phyloP scores from a whole-genome alignment of 1,139 yeast species.

The Groenewaldozyma sp. region DNA sequence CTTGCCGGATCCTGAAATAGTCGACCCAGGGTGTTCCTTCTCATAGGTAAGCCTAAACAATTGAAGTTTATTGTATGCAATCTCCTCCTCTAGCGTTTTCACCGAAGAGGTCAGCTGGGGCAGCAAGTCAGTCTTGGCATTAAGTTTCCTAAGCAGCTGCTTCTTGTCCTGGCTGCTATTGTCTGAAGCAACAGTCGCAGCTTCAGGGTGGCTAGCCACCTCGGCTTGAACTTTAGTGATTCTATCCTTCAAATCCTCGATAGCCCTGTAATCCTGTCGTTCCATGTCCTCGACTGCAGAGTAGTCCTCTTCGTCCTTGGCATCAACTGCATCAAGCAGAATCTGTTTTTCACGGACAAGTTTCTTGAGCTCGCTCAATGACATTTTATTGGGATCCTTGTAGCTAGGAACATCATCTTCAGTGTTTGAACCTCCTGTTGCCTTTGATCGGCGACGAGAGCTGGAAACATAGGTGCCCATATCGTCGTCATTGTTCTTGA shows the following conservation, averaged over 20 bases:
- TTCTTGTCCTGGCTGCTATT: conserved; percentile 30
- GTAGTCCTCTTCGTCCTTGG: conserved; percentile 50
- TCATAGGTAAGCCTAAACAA: conserved; percentile 45
- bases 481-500: conserved; percentile 54
- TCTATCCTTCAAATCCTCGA: conserved; percentile 54
- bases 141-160: conserved; percentile 44
- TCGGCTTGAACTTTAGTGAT: conserved; percentile 49
- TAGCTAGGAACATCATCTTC: conserved; percentile 3
- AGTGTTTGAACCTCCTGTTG: neutral
- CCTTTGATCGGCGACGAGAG: conserved; percentile 44
- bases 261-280: conserved; percentile 42
- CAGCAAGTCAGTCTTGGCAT: conserved; percentile 53
- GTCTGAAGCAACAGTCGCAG: conserved; percentile 22
- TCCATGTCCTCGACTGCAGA: conserved; percentile 37
- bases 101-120: conserved; percentile 62
- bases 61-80: conserved; percentile 60
- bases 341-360: conserved; percentile 61
- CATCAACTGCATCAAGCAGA: conserved; percentile 61
- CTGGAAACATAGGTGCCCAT: conserved; percentile 56
- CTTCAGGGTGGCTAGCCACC: conserved; percentile 30
- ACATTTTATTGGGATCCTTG: conserved; percentile 17
- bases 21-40: conserved; percentile 58
- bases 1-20: conserved; percentile 72
- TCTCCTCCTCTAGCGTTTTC: conserved; percentile 52
- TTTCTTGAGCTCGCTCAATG: conserved; percentile 47